Evolutionary conservation across 495 filamentous ascomycete genomes (phyloP), one percentile per base, ranked within the genome.

Genomic region (Xylaria grammica): DNA sequence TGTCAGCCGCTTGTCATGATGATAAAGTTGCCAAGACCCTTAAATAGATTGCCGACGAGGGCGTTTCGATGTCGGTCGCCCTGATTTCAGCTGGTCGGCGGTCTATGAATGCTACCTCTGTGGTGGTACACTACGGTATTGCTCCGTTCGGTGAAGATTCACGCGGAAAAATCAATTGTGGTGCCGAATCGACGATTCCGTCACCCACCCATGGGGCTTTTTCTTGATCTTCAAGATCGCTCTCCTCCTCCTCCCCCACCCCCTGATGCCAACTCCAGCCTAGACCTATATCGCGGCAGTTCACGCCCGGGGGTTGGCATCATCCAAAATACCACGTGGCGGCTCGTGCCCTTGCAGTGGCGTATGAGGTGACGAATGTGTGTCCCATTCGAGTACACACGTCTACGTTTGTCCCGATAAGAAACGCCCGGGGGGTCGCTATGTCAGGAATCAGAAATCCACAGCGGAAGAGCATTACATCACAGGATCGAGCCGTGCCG

Each of bases 1-100:
- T 62, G 59, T 62, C 46, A 62, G 59, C 59, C 26, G 32, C 59
- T 63, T 30, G 60, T 63, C 60, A 54, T 54, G 49, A 45, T 63
- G 27, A 53, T 40, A 55, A 55, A 55, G 38, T 40, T 8, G 34
- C 48, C 32, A 11, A 51, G 58, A 42, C 20, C 24, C 49, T 32
- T 8, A 44, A 62, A 62, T 53, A 52, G 60, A 53, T 62, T 44
- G 38, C 20, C 46, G 26, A 15, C 36, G 9, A 24, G 10, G 26
- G 36, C 24, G 22, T 24, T 51, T 42, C 24, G 56, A 40, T 38
- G 32, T 40, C 48, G 20, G 32, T 62, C 60, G 60, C 60, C 49
- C 60, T 62, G 17, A 42, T 62, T 52, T 62, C 49, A 62, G 49
- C 60, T 62, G 34, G 34, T 61, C 32, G 36, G 20, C 22, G 38